Evolutionary conservation across 805 yeast genomes (phyloP), one percentile per base, ranked within the genome.

Genomic region (Suhomyces xylopsoci): DNA sequence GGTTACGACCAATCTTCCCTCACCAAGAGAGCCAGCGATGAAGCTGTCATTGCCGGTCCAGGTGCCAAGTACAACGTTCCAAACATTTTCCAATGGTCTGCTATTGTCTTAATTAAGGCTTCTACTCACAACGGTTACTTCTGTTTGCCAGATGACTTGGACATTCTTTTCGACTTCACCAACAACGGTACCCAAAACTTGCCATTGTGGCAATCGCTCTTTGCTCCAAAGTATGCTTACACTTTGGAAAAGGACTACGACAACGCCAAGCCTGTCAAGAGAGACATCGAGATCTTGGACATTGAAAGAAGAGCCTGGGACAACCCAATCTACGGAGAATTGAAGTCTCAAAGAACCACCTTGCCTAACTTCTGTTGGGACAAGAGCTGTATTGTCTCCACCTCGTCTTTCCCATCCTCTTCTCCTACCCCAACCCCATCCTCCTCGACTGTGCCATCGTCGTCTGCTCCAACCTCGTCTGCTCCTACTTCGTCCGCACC

Each of bases 321-420:
- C 47, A 6, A 44, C 19, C 48, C 41, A 34, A 24, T 51, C 42
- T 51, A 53, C 48, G 51, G 44, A 15, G 17, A 48, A 19, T 46
- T 56, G 28, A 28, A 52, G 20, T 45, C 55, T 22, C 50, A 48
- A 43, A 22, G 49, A 48, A 58, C 53, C 48, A 42, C 52, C 44
- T 58, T 58, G 53, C 61, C 61, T 49, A 58, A 58, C 59, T 58
- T 58, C 54, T 46, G 59, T 49, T 58, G 59, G 59, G 45, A 51
- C 15, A 45, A 26, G 14, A 25, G 47, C 26, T 54, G 57, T 50
- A 49, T 48, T 7, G 24, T 47, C 25, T 54, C 56, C 19, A 43
- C 51, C 17, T 43, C 48, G 5, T 43, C 44, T 17, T 44, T 49
- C 48, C 49, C 52, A 45, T 45, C 52, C 5, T 46, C 52, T n/a